Conservation (phyloP, 495 filamentous ascomycete species). For the Cladorrhinum samala region DNA sequence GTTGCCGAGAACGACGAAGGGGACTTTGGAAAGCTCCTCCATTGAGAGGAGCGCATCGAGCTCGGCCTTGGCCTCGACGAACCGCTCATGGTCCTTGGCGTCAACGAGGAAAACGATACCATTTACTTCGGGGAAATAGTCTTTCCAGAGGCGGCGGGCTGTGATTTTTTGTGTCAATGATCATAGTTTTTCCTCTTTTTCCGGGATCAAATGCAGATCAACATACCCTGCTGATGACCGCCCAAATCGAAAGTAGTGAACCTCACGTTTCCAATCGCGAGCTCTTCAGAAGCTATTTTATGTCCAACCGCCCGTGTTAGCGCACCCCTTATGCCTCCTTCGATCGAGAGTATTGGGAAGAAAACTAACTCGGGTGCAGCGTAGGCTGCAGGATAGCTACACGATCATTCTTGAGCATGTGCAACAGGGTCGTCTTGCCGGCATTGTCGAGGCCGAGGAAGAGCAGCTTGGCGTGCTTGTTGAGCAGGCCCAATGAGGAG, state of each 20-base stretch:
- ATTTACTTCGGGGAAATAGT: conserved; percentile 97
- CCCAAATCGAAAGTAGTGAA: conserved; percentile 98
- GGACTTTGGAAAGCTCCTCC: conserved; percentile 89
- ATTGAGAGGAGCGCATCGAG: conserved; percentile 89
- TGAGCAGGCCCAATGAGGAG: conserved; percentile 80
- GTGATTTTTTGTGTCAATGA: neutral
- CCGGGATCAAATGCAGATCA: neutral
- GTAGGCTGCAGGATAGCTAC: conserved; percentile 90
- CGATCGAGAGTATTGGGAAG: neutral
- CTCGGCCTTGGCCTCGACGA: conserved; percentile 90
- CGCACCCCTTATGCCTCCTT: conserved; percentile 10
- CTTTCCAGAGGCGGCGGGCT: conserved; percentile 96
- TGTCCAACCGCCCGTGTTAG: conserved; percentile 11
- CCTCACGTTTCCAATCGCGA: conserved; percentile 90
- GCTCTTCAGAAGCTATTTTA: conserved; percentile 77
- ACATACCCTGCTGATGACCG: conserved; percentile 90
- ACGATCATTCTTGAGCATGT: conserved; percentile 96
- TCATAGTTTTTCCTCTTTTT: neutral
- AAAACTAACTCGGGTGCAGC: conserved; percentile 71
- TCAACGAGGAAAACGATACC: conserved; percentile 98
- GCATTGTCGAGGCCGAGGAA: conserved; percentile 96
- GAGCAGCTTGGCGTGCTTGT: conserved; percentile 94
- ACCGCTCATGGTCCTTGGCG: conserved; percentile 90
- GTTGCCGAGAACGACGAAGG: conserved; percentile 92
- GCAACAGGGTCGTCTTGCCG: conserved; percentile 89